A percentile compares a stretch with the other conserved stretches of the same genome.
These are phyloP conservation scores for Teunomyces gatunensis DNA, from an alignment of 805 yeast genomes.

Conservation along the genomic window DNA sequence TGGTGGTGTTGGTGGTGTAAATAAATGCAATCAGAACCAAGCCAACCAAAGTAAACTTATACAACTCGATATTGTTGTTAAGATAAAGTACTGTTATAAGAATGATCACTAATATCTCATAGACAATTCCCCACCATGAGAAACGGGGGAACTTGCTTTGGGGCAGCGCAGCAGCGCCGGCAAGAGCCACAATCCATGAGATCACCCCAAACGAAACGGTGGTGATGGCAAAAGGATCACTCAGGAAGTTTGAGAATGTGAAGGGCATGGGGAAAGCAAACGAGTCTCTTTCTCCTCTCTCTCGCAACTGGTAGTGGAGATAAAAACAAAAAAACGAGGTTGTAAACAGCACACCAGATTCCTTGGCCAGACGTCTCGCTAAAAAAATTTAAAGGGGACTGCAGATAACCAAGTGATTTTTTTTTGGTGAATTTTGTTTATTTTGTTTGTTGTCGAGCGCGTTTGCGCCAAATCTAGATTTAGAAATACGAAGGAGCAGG, in stretches of 20 bases:
- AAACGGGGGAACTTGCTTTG: slow-evolving; percentile 63
- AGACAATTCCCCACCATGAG: slow-evolving; percentile 96
- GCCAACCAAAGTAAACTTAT: slow-evolving; percentile 58
- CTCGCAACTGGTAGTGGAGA: neutral
- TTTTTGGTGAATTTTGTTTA: neutral
- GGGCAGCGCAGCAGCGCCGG: slow-evolving; percentile 63
- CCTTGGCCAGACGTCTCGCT: neutral
- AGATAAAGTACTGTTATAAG: slow-evolving; percentile 51
- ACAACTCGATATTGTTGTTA: slow-evolving; percentile 64
- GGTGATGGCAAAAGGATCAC: slow-evolving; percentile 87
- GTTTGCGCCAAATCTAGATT: neutral
- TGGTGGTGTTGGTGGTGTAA: slow-evolving; percentile 82
- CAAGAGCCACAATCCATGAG: slow-evolving; percentile 87
- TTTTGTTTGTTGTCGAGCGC: neutral
- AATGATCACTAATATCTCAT: slow-evolving; percentile 61
- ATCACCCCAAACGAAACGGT: slow-evolving; percentile 70
- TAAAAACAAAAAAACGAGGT: neutral
- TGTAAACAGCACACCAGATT: neutral
- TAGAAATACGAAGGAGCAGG: too few species aligned
- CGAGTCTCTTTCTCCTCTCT: neutral
- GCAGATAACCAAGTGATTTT: neutral
- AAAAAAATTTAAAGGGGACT: neutral
- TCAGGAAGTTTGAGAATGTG: slow-evolving; percentile 50
- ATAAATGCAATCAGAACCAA: slow-evolving; percentile 69
- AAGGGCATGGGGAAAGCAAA: slow-evolving; percentile 27